These are phyloP conservation scores for Malassezia psittaci DNA, from an alignment of 1,284 basidiomycete species.

Conservation along the genomic window DNA sequence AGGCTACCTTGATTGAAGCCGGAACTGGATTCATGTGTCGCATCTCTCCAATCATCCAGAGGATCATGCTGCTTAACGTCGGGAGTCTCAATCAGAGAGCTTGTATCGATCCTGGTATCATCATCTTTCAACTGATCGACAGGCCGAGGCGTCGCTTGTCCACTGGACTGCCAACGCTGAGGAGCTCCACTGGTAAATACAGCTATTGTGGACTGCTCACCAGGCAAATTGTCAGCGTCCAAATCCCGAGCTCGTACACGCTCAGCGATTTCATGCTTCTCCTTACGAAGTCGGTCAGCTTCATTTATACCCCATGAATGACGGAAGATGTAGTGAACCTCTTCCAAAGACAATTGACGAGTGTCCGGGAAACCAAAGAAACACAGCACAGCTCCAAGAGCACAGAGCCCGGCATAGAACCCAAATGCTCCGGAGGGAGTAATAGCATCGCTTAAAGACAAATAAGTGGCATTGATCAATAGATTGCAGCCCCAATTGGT, in stretches of 20 bases:
- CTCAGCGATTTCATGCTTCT: conserved; percentile 20
- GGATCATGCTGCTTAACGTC: not conserved
- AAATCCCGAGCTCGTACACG: conserved; percentile 6
- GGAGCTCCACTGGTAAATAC: not conserved
- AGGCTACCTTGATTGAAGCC: not conserved
- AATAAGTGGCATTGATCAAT: conserved; percentile 65
- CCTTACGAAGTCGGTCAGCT: conserved; percentile 38
- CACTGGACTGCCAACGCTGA: not conserved
- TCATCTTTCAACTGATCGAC: not conserved
- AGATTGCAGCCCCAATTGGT: conserved; percentile 69
- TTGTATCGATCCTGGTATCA: not conserved
- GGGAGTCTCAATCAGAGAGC: not conserved
- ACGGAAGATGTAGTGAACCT: conserved; percentile 54
- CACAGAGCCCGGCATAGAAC: conserved; percentile 68
- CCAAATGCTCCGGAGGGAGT: conserved; percentile 57
- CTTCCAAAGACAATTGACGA: conserved; percentile 61
- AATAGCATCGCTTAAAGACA: conserved; percentile 65
- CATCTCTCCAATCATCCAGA: not conserved
- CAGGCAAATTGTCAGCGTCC: not conserved
- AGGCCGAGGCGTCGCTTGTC: not conserved
- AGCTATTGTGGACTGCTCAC: not conserved
- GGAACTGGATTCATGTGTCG: not conserved
- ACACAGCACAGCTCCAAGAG: conserved; percentile 63
- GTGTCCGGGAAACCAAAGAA: conserved; percentile 50
- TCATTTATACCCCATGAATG: conserved; percentile 50